Percentiles rank a stretch among this genome's conserved stretches.
Evolutionary conservation across 2,329 filamentous ascomycete species (phyloP).

Genomic region (Botrytis byssoidea): DNA sequence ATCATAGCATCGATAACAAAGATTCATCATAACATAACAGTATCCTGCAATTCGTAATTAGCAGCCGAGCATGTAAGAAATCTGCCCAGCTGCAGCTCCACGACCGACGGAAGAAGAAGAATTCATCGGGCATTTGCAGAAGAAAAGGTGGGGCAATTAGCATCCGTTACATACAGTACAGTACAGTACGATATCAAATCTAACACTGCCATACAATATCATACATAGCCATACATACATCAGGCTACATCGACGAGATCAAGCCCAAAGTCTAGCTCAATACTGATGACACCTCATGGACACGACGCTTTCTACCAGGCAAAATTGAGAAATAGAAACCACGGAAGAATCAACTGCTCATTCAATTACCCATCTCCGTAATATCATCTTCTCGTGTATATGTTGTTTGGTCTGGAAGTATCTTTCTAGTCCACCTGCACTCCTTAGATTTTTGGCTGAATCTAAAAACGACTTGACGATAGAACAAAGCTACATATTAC

Average conservation of each 20-base stretch:
- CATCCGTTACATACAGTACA: constrained; percentile 10
- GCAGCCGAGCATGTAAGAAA: constrained; percentile 14
- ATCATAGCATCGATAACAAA: neutral
- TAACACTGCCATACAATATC: constrained; percentile 10
- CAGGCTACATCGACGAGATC: constrained; percentile 14
- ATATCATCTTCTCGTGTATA: neutral
- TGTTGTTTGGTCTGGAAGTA: neutral
- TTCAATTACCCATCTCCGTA: neutral
- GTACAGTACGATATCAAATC: neutral
- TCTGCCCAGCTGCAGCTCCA: constrained; percentile 15
- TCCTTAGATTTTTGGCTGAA: constrained; percentile 6
- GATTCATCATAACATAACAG: neutral
- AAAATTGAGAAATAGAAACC: neutral
- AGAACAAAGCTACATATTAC: neutral
- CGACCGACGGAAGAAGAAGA: constrained; percentile 15
- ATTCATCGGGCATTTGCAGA: constrained; percentile 14
- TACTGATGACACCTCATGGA: constrained; percentile 3
- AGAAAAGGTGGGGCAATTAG: constrained; percentile 16
- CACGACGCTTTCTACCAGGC: neutral
- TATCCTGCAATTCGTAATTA: neutral
- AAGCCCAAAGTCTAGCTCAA: neutral
- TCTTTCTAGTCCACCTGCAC: neutral
- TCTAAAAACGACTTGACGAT: constrained; percentile 5
- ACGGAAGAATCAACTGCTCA: neutral
- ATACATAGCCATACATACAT: constrained; percentile 5